phyloP scores from a whole-genome alignment of 805 yeast genomes.

The Lipomyces yamadae region DNA sequence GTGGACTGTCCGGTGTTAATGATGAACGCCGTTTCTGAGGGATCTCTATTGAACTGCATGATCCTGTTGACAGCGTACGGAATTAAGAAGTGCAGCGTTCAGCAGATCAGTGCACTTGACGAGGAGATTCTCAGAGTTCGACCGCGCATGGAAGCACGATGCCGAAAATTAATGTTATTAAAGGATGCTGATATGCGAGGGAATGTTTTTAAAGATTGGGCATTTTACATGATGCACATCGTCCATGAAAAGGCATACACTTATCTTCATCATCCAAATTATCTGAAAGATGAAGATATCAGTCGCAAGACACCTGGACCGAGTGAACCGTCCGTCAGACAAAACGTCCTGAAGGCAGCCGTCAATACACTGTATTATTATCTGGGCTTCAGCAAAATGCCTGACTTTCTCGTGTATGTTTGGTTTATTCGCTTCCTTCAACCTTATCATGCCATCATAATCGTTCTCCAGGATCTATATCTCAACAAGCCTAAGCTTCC shows the following conservation, averaged over 20 bases:
- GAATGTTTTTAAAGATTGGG: slow-evolving; percentile 9
- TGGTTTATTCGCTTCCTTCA: slow-evolving; percentile 27
- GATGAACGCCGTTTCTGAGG: slow-evolving; percentile 22
- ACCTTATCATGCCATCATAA: slow-evolving; percentile 29
- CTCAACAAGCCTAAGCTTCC: slow-evolving; percentile 19
- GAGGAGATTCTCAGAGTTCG: slow-evolving; percentile 19
- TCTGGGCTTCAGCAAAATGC: slow-evolving; percentile 18
- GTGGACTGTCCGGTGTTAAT: slow-evolving; percentile 14
- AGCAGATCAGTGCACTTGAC: slow-evolving; percentile 24
- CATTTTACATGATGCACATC: slow-evolving; percentile 16
- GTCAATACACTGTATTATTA: slow-evolving; percentile 23
- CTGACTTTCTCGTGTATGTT: slow-evolving; percentile 21
- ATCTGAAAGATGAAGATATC: slow-evolving; percentile 16
- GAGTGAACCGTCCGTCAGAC: slow-evolving; percentile 12
- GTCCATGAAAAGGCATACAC: slow-evolving; percentile 22
- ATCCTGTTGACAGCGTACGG: slow-evolving; percentile 24
- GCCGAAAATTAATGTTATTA: slow-evolving; percentile 11
- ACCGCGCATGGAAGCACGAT: slow-evolving; percentile 19
- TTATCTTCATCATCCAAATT: slow-evolving; percentile 26
- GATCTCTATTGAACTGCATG: slow-evolving; percentile 19
- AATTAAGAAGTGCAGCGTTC: slow-evolving; percentile 15
- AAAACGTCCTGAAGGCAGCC: slow-evolving; percentile 21
- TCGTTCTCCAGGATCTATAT: slow-evolving; percentile 28
- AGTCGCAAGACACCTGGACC: not conserved
- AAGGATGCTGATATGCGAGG: not conserved